Percentiles rank a stretch among this genome's conserved stretches.
Evolutionary conservation across 2,329 filamentous ascomycete species (phyloP).

Genomic region (Sporothrix schenckii): DNA sequence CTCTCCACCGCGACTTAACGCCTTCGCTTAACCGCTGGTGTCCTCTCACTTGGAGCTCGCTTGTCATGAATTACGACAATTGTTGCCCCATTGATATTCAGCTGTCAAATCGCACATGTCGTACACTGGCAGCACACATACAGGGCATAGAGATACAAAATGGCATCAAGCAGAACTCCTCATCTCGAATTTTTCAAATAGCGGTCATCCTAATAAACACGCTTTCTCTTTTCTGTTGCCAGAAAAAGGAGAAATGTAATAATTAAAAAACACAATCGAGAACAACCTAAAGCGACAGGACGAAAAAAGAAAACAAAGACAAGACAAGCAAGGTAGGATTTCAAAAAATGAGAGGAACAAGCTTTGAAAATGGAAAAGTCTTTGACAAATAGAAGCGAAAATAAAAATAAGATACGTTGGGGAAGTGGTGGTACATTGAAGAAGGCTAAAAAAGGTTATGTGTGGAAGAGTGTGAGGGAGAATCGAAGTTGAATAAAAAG

Average conservation of each 20-base stretch:
- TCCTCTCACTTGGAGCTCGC: background rate
- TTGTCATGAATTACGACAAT: background rate
- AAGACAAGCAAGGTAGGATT: constrained; percentile 22
- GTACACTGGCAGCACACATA: background rate
- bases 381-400: constrained; percentile 18
- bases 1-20: constrained; percentile 1
- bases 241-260: background rate
- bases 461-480: constrained; percentile 23
- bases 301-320: background rate
- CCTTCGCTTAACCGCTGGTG: background rate
- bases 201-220: constrained; percentile 23
- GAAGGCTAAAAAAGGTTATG: background rate
- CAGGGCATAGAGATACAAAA: background rate
- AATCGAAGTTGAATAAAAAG: constrained; percentile 22
- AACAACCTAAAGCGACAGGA: background rate
- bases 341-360: constrained; percentile 20
- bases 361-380: constrained; percentile 26
- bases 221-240: background rate
- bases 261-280: constrained; percentile 1
- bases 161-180: constrained; percentile 15
- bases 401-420: background rate
- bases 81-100: constrained; percentile 1
- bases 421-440: constrained; percentile 23
- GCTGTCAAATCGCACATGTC: background rate
- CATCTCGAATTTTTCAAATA: constrained; percentile 19